Percentiles rank a stretch among this genome's conserved stretches.
Conservation (phyloP, 345 rosid species). For the Odontarrhena argentea region DNA sequence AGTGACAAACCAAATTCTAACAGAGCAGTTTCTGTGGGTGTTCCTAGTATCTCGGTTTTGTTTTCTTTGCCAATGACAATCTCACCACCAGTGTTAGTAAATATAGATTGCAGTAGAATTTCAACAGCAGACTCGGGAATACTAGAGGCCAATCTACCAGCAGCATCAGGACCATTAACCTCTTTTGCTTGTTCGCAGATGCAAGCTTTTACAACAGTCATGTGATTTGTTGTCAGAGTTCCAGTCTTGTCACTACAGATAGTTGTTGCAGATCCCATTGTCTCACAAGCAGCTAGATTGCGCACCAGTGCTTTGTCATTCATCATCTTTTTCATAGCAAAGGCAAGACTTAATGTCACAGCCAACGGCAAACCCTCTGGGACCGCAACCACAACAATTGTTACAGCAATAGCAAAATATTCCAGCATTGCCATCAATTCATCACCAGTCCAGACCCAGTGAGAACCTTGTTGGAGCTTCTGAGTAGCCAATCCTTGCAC, state of each 20-base stretch:
- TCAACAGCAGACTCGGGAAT: conserved; percentile 59
- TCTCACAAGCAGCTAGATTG: conserved; percentile 89
- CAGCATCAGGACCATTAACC: conserved; percentile 48
- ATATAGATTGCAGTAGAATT: conserved; percentile 75
- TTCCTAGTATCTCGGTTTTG: conserved; percentile 81
- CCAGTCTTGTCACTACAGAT: conserved; percentile 95
- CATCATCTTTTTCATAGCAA: conserved; percentile 96
- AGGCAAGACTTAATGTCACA: conserved; percentile 91
- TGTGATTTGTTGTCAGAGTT: conserved; percentile 82
- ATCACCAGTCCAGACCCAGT: conserved; percentile 68
- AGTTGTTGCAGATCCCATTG: conserved; percentile 90
- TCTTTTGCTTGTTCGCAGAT: conserved; percentile 58
- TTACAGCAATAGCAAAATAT: conserved; percentile 80
- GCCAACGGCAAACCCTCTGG: conserved; percentile 97
- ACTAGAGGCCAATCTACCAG: conserved; percentile 46
- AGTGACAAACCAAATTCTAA: conserved; percentile 80
- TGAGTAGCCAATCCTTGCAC: conserved; percentile 67
- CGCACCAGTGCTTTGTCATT: conserved; percentile 88
- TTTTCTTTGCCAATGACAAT: conserved; percentile 57
- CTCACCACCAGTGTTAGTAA: conserved; percentile 91
- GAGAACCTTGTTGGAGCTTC: conserved; percentile 55
- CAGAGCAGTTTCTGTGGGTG: conserved; percentile 93
- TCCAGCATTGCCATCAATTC: conserved; percentile 69
- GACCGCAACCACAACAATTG: conserved; percentile 93
- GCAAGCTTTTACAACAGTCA: conserved; percentile 83